Evolutionary conservation across 495 filamentous ascomycete genomes (phyloP).

Genomic region (Xylaria grammica): DNA sequence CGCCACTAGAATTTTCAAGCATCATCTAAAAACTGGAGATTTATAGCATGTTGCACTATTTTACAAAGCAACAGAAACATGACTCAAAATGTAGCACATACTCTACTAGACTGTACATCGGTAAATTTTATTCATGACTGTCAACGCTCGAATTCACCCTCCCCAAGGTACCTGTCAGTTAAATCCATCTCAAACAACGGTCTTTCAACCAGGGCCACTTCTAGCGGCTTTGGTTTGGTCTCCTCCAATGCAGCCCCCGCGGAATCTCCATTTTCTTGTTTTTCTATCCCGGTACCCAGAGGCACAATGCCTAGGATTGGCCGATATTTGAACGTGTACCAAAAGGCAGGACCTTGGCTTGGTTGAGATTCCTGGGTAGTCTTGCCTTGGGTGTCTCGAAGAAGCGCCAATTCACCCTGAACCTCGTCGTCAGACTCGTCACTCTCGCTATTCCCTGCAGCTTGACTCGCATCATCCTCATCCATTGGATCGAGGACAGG

Average conservation of each 20-base stretch:
- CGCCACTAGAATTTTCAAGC: too few species aligned
- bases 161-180: slow-evolving; percentile 71
- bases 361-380: slow-evolving; percentile 23
- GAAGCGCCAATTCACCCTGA: slow-evolving; percentile 45
- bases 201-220: slow-evolving; percentile 87
- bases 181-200: slow-evolving; percentile 84
- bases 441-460: slow-evolving; percentile 44
- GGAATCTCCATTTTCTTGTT: slow-evolving; percentile 30
- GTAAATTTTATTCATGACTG: slow-evolving; percentile 3
- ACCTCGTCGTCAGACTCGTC: slow-evolving; percentile 46
- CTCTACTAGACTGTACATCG: not conserved
- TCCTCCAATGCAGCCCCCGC: slow-evolving; percentile 29
- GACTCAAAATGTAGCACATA: not conserved
- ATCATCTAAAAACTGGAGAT: too few species aligned
- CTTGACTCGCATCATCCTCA: slow-evolving; percentile 46
- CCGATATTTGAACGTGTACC: slow-evolving; percentile 89
- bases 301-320: slow-evolving; percentile 88
- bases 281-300: slow-evolving; percentile 51
- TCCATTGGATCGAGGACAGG: slow-evolving; percentile 33
- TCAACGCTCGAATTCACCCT: slow-evolving; percentile 62
- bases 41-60: not conserved
- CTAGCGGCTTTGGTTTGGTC: slow-evolving; percentile 51
- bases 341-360: slow-evolving; percentile 54
- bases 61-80: not conserved
- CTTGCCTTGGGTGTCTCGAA: slow-evolving; percentile 39